Percentiles rank a stretch among this genome's conserved stretches.
Conservation (phyloP, 768 basidiomycete genomes). For the Tremella yokohamensis region DNA sequence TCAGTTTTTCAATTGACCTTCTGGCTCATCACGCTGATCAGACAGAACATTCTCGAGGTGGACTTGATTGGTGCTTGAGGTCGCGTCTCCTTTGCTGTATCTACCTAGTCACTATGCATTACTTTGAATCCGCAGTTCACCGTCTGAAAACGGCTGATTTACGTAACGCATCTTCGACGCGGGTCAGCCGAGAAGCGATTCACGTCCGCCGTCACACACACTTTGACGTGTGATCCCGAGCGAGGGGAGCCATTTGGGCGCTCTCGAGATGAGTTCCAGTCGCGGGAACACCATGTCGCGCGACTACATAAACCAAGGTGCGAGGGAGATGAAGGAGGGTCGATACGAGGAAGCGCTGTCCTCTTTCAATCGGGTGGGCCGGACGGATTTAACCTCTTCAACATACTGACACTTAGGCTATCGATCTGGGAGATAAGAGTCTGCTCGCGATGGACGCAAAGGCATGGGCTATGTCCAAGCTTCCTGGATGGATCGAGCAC, state of each 20-base stretch:
- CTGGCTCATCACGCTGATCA: slow-evolving; percentile 3
- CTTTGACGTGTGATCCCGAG: too few relatives aligned
- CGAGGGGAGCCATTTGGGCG: too few relatives aligned
- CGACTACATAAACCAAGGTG: not conserved
- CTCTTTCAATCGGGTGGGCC: slow-evolving; percentile 9
- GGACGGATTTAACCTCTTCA: not conserved
- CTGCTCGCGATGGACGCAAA: slow-evolving; percentile 6
- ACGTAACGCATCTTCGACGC: too few relatives aligned
- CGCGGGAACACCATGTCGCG: slow-evolving; percentile 1
- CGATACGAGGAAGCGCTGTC: slow-evolving; percentile 11
- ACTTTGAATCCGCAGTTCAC: too few relatives aligned
- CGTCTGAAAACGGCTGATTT: too few relatives aligned
- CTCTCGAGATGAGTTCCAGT: too few relatives aligned
- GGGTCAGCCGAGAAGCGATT: too few relatives aligned
- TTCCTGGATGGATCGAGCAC: slow-evolving; percentile 4
- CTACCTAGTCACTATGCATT: too few relatives aligned
- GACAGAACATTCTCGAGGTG: slow-evolving; percentile 42
- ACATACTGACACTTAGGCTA: not conserved
- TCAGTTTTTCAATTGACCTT: slow-evolving; percentile 36
- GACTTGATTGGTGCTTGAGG: slow-evolving; percentile 19
- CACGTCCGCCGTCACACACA: too few relatives aligned
- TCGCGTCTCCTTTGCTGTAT: not conserved
- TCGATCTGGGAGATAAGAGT: slow-evolving; percentile 3
- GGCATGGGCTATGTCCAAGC: slow-evolving; percentile 8
- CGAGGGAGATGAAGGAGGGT: slow-evolving; percentile 6